phyloP scores from a whole-genome alignment of 768 basidiomycete species.

The Leccinum incarnatum region DNA sequence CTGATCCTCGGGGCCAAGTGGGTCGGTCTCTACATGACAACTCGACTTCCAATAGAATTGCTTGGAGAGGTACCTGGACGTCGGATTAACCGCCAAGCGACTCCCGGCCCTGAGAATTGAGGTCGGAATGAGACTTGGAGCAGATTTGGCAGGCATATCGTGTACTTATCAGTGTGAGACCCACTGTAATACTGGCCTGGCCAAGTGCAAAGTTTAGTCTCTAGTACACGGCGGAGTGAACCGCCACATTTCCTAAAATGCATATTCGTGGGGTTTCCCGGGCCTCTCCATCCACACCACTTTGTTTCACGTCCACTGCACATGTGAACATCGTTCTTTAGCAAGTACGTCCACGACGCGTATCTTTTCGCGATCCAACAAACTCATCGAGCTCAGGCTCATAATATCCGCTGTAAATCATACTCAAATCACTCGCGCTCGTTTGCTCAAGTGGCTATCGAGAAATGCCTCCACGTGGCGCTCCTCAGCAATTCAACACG shows the following conservation, averaged over 20 bases:
- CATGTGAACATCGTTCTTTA: slow-evolving; percentile 8
- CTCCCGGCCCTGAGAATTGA: not conserved
- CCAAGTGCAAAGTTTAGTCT: too few species aligned
- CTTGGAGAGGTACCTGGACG: not conserved
- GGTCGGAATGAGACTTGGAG: not conserved
- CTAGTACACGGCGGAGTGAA: too few species aligned
- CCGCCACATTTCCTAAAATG: slow-evolving; percentile 28
- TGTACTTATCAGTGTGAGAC: too few species aligned
- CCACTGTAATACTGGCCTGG: too few species aligned
- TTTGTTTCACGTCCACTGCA: slow-evolving; percentile 22
- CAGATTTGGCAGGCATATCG: too few species aligned
- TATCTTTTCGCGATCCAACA: not conserved
- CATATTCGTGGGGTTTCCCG: slow-evolving; percentile 2
- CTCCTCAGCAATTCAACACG: slow-evolving; percentile 36
- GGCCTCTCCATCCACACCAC: not conserved
- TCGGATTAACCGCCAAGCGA: not conserved
- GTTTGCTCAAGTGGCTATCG: not conserved
- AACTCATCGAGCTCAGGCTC: not conserved
- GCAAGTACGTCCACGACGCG: slow-evolving; percentile 16
- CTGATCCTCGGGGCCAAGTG: not conserved
- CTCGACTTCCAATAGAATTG: not conserved
- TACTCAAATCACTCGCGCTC: not conserved
- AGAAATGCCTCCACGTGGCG: slow-evolving; percentile 52
- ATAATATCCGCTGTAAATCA: not conserved
- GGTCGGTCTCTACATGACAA: not conserved